A percentile compares a stretch with the other conserved stretches of the same genome.
Evolutionary conservation across 352 stramenopile genomes (phyloP).

Genomic region (Peronospora farinosa): DNA sequence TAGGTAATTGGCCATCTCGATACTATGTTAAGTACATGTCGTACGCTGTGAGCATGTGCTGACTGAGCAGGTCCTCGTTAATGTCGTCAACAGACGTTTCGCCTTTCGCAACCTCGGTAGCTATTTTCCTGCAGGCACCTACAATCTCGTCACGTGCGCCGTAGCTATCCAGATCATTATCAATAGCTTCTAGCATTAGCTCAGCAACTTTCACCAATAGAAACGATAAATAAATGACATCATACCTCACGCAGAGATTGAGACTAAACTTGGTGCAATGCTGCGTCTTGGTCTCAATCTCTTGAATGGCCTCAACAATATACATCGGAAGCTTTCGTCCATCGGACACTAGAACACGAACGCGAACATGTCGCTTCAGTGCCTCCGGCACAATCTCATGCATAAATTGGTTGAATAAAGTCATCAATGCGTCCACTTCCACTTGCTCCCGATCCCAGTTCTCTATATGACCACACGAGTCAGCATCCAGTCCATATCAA

Average conservation of each 20-base stretch:
- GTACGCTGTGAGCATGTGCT: constrained; percentile 78
- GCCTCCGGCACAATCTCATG: constrained; percentile 88
- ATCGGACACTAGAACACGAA: constrained; percentile 87
- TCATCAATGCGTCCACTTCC: constrained; percentile 91
- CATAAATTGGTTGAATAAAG: constrained; percentile 93
- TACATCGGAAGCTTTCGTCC: constrained; percentile 58
- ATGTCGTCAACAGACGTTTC: constrained; percentile 61
- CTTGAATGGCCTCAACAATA: constrained; percentile 56
- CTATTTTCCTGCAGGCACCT: constrained; percentile 86
- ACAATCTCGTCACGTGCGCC: constrained; percentile 94
- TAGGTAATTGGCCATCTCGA: not conserved
- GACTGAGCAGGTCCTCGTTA: constrained; percentile 66
- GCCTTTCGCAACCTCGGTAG: constrained; percentile 68
- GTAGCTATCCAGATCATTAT: constrained; percentile 73
- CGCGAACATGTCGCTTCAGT: constrained; percentile 86
- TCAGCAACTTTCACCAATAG: not conserved
- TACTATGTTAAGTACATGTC: constrained; percentile 10
- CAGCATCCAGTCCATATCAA: not conserved
- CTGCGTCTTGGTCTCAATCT: constrained; percentile 85
- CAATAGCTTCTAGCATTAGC: constrained; percentile 17
- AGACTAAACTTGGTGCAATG: constrained; percentile 76
- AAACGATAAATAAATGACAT: not conserved
- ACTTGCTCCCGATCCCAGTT: constrained; percentile 90
- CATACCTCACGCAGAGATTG: constrained; percentile 80
- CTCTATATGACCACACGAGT: constrained; percentile 41